These are phyloP conservation scores for Colletotrichum sidae DNA, from an alignment of 2,329 filamentous ascomycete species.

Conservation along the genomic window DNA sequence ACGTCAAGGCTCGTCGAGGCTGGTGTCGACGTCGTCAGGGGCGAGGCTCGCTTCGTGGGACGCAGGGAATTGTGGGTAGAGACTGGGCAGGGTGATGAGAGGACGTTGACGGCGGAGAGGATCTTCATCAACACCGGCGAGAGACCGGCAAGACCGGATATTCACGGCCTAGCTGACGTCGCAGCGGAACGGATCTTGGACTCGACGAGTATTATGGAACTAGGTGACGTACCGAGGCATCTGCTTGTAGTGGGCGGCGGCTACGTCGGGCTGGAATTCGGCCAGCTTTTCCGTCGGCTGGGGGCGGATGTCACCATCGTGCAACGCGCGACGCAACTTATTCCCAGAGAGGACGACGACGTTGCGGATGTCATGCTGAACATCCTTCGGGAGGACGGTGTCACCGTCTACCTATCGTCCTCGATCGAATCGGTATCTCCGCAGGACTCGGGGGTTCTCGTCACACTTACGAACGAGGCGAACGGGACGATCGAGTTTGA, in stretches of 20 bases:
- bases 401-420: constrained; percentile 54
- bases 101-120: constrained; percentile 49
- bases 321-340: constrained; percentile 55
- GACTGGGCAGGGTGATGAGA: constrained; percentile 46
- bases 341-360: constrained; percentile 61
- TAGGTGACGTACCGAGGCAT: constrained; percentile 57
- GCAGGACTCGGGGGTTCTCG: constrained; percentile 30
- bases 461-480: constrained; percentile 36
- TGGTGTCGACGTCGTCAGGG: constrained; percentile 58
- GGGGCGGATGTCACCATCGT: constrained; percentile 62
- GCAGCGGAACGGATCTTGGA: constrained; percentile 53
- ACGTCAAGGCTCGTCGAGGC: constrained; percentile 54
- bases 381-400: constrained; percentile 59
- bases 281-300: constrained; percentile 62
- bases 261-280: constrained; percentile 65
- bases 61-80: constrained; percentile 51
- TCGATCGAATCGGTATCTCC: constrained; percentile 44
- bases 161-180: constrained; percentile 52
- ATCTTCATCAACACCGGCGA: constrained; percentile 62
- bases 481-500: constrained; percentile 42
- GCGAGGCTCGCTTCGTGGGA: constrained; percentile 56
- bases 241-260: constrained; percentile 65
- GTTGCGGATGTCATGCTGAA: constrained; percentile 54
- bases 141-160: constrained; percentile 50
- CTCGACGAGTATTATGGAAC: constrained; percentile 61